A percentile compares a stretch with the other conserved stretches of the same genome.
phyloP scores from a whole-genome alignment of 2,329 filamentous ascomycete genomes.

The Aspergillus sp. region DNA sequence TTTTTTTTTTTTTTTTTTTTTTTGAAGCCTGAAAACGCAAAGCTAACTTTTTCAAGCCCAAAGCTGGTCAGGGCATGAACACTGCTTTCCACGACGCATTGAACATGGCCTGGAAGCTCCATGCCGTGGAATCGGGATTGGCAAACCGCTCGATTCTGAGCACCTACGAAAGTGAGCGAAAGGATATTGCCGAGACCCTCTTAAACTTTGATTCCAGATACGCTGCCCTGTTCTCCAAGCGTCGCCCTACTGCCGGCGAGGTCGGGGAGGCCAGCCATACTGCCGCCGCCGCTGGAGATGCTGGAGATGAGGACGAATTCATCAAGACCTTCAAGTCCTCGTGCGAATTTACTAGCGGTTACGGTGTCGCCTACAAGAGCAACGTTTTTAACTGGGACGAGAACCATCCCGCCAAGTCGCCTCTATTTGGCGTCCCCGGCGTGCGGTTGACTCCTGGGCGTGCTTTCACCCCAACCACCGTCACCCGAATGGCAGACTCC shows the following conservation, averaged over 20 bases:
- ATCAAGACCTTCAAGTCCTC: constrained; percentile 83
- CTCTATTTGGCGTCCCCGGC: constrained; percentile 58
- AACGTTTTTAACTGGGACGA: constrained; percentile 79
- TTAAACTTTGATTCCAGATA: constrained; percentile 83
- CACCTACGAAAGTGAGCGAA: constrained; percentile 82
- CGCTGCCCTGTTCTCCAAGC: constrained; percentile 78
- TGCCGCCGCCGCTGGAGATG: constrained; percentile 15
- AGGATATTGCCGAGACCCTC: constrained; percentile 72
- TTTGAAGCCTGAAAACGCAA: background rate
- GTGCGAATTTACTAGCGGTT: constrained; percentile 88
- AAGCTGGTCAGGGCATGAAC: constrained; percentile 59
- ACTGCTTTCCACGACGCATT: constrained; percentile 58
- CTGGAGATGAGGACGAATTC: constrained; percentile 56
- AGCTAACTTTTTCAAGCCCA: constrained; percentile 36
- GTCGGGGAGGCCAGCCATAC: constrained; percentile 56
- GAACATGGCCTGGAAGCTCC: constrained; percentile 94
- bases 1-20: too few species aligned
- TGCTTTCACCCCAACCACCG: constrained; percentile 67
- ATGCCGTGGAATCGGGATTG: constrained; percentile 77
- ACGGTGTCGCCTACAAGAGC: constrained; percentile 75
- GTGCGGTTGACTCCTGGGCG: constrained; percentile 64
- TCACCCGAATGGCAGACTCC: constrained; percentile 79
- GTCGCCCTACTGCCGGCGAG: constrained; percentile 63
- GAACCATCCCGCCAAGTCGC: constrained; percentile 61
- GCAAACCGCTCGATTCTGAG: constrained; percentile 65